Evolutionary conservation across 2,329 filamentous ascomycete genomes (phyloP), one percentile per base, ranked within the genome.

Genomic region (Neopestalotiopsis rosae): DNA sequence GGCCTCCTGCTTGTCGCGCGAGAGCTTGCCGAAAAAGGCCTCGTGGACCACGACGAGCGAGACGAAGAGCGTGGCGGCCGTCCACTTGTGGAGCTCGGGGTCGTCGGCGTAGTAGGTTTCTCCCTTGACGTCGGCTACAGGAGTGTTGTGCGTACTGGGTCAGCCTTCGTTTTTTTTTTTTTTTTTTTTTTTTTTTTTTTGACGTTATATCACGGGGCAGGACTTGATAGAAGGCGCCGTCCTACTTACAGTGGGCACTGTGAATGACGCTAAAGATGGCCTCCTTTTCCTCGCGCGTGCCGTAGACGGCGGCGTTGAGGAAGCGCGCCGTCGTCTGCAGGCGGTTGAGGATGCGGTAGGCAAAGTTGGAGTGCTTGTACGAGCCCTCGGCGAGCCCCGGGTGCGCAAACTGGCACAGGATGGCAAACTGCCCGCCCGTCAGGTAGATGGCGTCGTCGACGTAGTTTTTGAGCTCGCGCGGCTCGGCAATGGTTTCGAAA

Each of bases 31-130:
- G 68, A 74, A 75, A 69, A 76, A 76, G 20, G 72, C 68, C 66
- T 77, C 75, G 49, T 73, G 72, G 14, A 76, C 75, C n/a, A 72
- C 56, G 9, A 76, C 63, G 2, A 76, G 68, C 9, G 71, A 69
- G 28, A 75, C 69, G 64, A 76, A 77, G 28, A 77, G 70, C 3
- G 76, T 78, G 4, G 76, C 76, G 2, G 75, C 76, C 1, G 73
- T 76, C 75, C 75, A 76, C 45, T 73, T 74, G 67, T 77, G 75
- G n/a, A 76, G 69, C 61, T 76, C 75, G 1, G 74, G 72, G 45
- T 77, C 75, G 65, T 77, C 71, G 13, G 76, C 74, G 42, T 72
- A 69, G 68, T 78, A 78, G 20, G 70, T 70, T 1, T 73, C 71
- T 1, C 72, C 72, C 45, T 72, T 75, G 38, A 77, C 73, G n/a